Conservation (phyloP, 768 basidiomycete species). For the Auriculariales sp. region DNA sequence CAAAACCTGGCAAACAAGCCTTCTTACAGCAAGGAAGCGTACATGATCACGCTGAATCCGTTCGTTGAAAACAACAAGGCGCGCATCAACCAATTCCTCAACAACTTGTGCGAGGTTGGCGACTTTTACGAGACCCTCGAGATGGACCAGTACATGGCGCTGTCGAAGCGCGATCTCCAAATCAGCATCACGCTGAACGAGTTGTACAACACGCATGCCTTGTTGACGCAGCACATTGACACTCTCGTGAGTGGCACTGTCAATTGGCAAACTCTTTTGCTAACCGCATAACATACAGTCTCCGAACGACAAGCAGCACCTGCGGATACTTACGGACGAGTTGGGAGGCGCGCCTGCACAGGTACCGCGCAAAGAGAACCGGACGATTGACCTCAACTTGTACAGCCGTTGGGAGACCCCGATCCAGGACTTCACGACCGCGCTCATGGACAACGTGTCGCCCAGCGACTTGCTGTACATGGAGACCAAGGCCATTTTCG, state of each 20-base stretch:
- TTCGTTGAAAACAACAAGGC: constrained; percentile 99
- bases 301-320: constrained; percentile 93
- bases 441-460: constrained; percentile 93
- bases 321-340: constrained; percentile 93
- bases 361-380: constrained; percentile 96
- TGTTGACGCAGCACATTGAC: constrained; percentile 91
- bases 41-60: constrained; percentile 97
- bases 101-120: constrained; percentile 93
- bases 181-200: constrained; percentile 99
- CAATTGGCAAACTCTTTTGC: constrained; percentile 1
- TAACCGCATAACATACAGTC: constrained; percentile 36
- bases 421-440: constrained; percentile 91
- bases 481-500: constrained; percentile 99
- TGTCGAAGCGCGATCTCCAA: constrained; percentile 96
- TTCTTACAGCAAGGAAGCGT: constrained; percentile 91
- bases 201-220: constrained; percentile 94
- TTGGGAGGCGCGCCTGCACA: constrained; percentile 86
- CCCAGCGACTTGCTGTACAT: constrained; percentile 98
- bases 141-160: constrained; percentile 99
- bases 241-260: constrained; percentile 48
- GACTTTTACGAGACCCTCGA: constrained; percentile 99
- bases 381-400: constrained; percentile 78
- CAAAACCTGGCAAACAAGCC: constrained; percentile 99
- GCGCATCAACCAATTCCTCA: constrained; percentile 93
- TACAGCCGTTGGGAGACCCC: constrained; percentile 99